Evolutionary conservation across 2,329 filamentous ascomycete species (phyloP), one percentile per base, ranked within the genome.

Genomic region (Neophaeococcomyces aloes): DNA sequence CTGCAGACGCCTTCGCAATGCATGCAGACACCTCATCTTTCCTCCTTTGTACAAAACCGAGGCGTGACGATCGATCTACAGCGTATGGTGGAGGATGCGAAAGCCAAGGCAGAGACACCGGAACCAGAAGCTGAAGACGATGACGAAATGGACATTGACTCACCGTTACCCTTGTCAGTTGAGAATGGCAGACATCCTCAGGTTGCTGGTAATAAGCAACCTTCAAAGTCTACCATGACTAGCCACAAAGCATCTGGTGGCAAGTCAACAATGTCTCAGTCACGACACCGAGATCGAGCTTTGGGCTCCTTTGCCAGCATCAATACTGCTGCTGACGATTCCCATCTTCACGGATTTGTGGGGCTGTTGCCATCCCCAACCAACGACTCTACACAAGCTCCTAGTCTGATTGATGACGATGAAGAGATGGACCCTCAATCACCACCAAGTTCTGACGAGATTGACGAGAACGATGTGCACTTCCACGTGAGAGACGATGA

Each of bases 331-430:
- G 23, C n/a, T 7, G 31, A 27, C 13, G 40, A 36, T 10, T 11
- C n/a, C 21, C 13, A 19, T 5, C 32, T 35, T 23, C 18, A 43
- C 32, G n/a, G 29, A 4, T 43, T 43, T 17, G 18, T 37, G 31
- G 23, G 31, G n/a, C 40, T 43, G 11, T 7, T 43, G 14, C 56
- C 55, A 10, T 53, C 51, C 17, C 58, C 63, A 19, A 58, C 62
- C 33, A 64, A 79, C 34, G 71, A 80, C 39, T 83, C 81, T 60
- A 86, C 86, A 61, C 83, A 84, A 52, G 82, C 83, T 7, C 83
- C 83, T 17, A 86, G 81, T 54, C 71, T 88, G 38, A 82, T 87
- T 57, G 86, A 82, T 62, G 83, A 88, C 61, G 82, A 86, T 57
- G 81, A 82, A 54, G 83, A 86, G 58, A 85, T 83, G 56, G 82